Evolutionary conservation across 2,329 filamentous ascomycete genomes (phyloP), one percentile per base, ranked within the genome.

Genomic region (Didymella keratinophila): DNA sequence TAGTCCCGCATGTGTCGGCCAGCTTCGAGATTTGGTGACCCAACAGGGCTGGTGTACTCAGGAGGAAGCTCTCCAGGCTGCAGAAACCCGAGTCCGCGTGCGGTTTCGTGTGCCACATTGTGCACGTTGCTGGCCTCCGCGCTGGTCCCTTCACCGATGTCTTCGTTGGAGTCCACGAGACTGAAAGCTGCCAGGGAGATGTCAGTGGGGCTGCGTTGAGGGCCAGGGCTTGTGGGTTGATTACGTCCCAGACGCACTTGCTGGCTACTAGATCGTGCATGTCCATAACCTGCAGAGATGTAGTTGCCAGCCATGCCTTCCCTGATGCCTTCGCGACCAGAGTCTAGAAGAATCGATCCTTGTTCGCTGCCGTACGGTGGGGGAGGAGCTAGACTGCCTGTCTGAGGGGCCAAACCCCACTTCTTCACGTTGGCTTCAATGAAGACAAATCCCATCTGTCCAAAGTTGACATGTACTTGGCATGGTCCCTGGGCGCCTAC

Each of bases 381-480:
- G 42, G 95, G 95, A 16, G 95, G 95, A 27, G 95, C 95, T 59
- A 99, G 83, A 71, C 92, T 97, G 58, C 95, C 95, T 1, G 92
- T 97, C 85, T 96, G 96, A 5, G 95, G 95, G 46, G 95, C 95
- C 54, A 99, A 82, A 2, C 95, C 95, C 95, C 95, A 99, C 83
- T 98, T 99, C 87, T 99, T 99, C 60, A 99, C 95, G 71, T 99
- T 99, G 62, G 94, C 95, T 79, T 99, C 95, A 69, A 99, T 98
- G 73, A 98, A 99, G 47, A 99, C 95, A 73, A 98, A 99, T 32
- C 95, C 95, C 72, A 95, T 92, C 76, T 99, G 95, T 8, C 95
- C 95, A 76, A 99, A 96, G 77, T 99, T 99, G 74, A 98, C 95
- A 75, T 99, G 94, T 1, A 99, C 87, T 30, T 89, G 89, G 70